A percentile compares a stretch with the other conserved stretches of the same genome.
Evolutionary conservation across 768 basidiomycete species (phyloP).

Genomic region (Lactifluus rugatus): DNA sequence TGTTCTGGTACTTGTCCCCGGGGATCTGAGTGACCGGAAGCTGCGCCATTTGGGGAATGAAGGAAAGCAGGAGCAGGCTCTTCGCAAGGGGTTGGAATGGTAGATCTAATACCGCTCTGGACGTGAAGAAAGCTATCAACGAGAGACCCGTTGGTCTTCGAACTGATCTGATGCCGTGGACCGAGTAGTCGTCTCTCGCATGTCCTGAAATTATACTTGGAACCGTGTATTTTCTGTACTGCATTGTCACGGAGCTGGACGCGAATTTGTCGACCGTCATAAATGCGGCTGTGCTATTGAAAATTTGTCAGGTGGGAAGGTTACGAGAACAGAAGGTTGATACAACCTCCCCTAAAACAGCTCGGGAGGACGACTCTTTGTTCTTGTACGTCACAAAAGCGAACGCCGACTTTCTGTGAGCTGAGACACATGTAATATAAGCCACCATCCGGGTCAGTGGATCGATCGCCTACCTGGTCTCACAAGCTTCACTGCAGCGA

Average conservation of each 20-base stretch:
- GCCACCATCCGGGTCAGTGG: neutral
- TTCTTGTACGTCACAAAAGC: constrained; percentile 70
- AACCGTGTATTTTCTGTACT: constrained; percentile 29
- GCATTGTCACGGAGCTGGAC: constrained; percentile 68
- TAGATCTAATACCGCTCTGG: neutral
- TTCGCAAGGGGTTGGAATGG: neutral
- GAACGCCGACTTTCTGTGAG: constrained; percentile 56
- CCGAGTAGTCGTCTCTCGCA: constrained; percentile 7
- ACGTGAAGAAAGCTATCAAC: neutral
- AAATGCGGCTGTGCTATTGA: constrained; percentile 58
- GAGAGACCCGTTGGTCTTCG: neutral
- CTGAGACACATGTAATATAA: constrained; percentile 28
- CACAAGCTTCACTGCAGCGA: constrained; percentile 58
- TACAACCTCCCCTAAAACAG: constrained; percentile 53
- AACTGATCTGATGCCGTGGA: constrained; percentile 8
- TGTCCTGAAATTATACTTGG: constrained; percentile 24
- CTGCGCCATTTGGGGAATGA: neutral
- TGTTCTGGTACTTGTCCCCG: constrained; percentile 1
- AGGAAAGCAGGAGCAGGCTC: neutral
- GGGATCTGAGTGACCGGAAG: neutral
- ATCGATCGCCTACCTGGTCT: constrained; percentile 51
- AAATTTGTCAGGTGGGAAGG: constrained; percentile 8
- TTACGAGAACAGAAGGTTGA: constrained; percentile 4
- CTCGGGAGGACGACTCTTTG: constrained; percentile 52
- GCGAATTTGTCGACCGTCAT: constrained; percentile 62